Evolutionary conservation across 1,139 yeast species (phyloP), one percentile per base, ranked within the genome.

Genomic region (Saccharomyces hybrid): DNA sequence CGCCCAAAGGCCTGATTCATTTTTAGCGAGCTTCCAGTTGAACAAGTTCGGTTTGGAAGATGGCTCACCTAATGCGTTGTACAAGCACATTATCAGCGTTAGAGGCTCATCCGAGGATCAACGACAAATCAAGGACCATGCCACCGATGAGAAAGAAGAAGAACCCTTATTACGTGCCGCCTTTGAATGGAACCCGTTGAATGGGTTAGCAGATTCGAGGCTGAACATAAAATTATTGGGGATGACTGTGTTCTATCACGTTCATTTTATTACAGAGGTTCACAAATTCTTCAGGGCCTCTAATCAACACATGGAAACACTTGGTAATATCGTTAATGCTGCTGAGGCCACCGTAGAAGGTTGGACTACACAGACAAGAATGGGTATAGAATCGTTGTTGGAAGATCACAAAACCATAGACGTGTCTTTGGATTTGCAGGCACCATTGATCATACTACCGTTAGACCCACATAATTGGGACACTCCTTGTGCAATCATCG

Each of bases 301-400:
- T 12, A 83, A 82, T 57, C 82, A 83, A 42, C 96, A 91, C 64
- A 75, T 86, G 57, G 96, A 90, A 65, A 90, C 98, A 0, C 82
- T 95, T 44, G 95, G 93, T 31, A 95, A 95, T 4, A 82, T 95
- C 29, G 83, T 95, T 83, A 87, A 84, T 69, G 98, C 96, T 0
- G 99, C 99, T 0, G 96, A 91, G 60, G 90, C 93, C 0, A 90
- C 97, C 0, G 87, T 95, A 56, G 96, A 90, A 67, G 97, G 96
- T 1, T 75, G 95, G 59, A 84, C 96, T 0, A 78, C 86, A 29
- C 96, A 90, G 68, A 93, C 99, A 0, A 77, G 98, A 65, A 80
- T 95, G 59, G 98, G 99, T 0, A 77, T 95, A 38, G 96, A 91
- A 68, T 90, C 95, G 63, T 95, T 96, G 0, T 76, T 95, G 60